Conservation (phyloP, 805 yeast genomes). For the Ogataea dorogensis region DNA sequence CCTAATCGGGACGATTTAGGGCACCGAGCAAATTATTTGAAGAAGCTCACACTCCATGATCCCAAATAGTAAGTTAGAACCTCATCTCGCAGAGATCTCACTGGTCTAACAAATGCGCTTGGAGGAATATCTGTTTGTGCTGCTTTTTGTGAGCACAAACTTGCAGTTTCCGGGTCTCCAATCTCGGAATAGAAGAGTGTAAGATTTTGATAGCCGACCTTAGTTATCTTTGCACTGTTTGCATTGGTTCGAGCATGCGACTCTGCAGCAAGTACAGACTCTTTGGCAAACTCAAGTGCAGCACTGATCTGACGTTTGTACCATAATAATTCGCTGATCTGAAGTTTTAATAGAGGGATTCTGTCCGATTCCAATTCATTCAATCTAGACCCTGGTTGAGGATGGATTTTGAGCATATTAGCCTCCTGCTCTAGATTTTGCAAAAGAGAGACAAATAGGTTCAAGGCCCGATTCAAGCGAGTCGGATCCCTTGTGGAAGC, state of each 20-base stretch:
- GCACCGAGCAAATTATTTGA: slow-evolving; percentile 28
- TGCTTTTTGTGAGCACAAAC: slow-evolving; percentile 27
- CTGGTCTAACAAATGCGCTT: slow-evolving; percentile 23
- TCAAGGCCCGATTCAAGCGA: slow-evolving; percentile 30
- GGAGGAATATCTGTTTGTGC: slow-evolving; percentile 33
- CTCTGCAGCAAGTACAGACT: slow-evolving; percentile 36
- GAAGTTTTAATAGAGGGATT: slow-evolving; percentile 40
- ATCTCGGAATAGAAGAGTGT: slow-evolving; percentile 32
- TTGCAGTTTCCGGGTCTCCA: slow-evolving; percentile 30
- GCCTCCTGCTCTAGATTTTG: slow-evolving; percentile 32
- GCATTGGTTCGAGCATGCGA: slow-evolving; percentile 32
- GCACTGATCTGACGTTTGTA: slow-evolving; percentile 30
- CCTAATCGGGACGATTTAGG: not conserved
- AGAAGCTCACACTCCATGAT: slow-evolving; percentile 34
- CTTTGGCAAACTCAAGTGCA: slow-evolving; percentile 42
- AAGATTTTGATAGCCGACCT: slow-evolving; percentile 37
- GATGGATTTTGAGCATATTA: slow-evolving; percentile 14
- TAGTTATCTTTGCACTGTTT: slow-evolving; percentile 39
- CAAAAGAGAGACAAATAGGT: slow-evolving; percentile 36
- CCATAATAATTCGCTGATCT: slow-evolving; percentile 44
- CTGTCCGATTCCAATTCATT: slow-evolving; percentile 29
- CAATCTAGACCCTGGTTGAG: slow-evolving; percentile 15
- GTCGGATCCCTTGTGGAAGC: slow-evolving; percentile 24
- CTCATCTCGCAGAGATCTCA: slow-evolving; percentile 30
- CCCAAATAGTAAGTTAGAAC: slow-evolving; percentile 37